These are phyloP conservation scores for Raddia distichophylla DNA, from an alignment of 176 grass and related monocot genomes.

Conservation along the genomic window DNA sequence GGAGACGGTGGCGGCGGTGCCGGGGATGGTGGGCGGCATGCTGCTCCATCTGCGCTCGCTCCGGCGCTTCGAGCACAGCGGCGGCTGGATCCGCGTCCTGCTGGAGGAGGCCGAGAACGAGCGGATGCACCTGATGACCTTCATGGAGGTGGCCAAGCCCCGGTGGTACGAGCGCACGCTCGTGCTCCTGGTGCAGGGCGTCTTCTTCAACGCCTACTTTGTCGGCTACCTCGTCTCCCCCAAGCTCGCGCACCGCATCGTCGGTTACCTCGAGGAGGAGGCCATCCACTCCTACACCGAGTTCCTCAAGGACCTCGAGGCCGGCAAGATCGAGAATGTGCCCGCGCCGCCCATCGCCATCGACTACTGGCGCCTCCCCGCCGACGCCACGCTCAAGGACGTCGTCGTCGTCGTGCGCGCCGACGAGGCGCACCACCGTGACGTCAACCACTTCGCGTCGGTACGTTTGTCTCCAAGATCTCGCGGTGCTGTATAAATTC, in stretches of 20 bases:
- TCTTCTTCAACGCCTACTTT: constrained; percentile 97
- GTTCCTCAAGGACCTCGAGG: constrained; percentile 83
- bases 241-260: constrained; percentile 94
- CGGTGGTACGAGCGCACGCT: constrained; percentile 86
- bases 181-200: constrained; percentile 78
- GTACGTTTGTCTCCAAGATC: constrained; percentile 45
- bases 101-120: constrained; percentile 99
- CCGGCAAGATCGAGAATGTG: constrained; percentile 64
- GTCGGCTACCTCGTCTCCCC: constrained; percentile 80
- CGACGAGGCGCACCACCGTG: constrained; percentile 96
- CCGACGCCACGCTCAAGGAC: constrained; percentile 87
- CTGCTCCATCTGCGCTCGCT: constrained; percentile 95
- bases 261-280: constrained; percentile 96
- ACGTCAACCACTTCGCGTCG: constrained; percentile 93
- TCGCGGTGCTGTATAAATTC: background rate
- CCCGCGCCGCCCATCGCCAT: constrained; percentile 92
- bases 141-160: constrained; percentile 82
- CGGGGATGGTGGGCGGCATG: constrained; percentile 92
- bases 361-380: constrained; percentile 92
- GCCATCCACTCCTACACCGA: constrained; percentile 90
- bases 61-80: constrained; percentile 94
- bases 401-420: constrained; percentile 88
- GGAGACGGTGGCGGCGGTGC: constrained; percentile 92
- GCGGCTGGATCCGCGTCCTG: constrained; percentile 80
- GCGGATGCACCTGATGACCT: constrained; percentile 99